Evolutionary conservation across 441 rosid species (phyloP), one percentile per base, ranked within the genome.

Genomic region (Daphne laureola): DNA sequence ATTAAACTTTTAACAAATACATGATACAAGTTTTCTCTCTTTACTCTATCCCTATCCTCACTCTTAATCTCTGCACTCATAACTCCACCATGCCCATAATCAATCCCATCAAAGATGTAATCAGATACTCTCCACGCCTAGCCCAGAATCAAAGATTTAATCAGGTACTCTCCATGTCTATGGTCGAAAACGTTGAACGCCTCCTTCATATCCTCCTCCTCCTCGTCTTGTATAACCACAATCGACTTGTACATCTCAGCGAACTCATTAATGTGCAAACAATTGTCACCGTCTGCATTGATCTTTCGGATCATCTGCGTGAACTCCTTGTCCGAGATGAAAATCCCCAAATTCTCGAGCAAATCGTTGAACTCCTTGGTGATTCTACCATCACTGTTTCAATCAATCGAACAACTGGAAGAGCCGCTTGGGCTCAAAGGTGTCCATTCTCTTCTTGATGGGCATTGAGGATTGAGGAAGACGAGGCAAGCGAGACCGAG

Each of bases 161-260:
- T n/a, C n/a, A n/a, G n/a, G n/a, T n/a, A 87, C 40, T 96, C 96
- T 12, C 87, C 97, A 0, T 96, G 94, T 25, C 87, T 84, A 46
- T 78, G 78, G 53, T 90, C 97, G 26, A 90, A 90, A 56, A 90
- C 96, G 21, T 79, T 73, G 61, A 90, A 90, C 14, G 94, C 96
- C 40, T 87, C 96, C 66, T 62, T 77, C 85, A 90, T 81, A 35
- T 87, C 92, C 16, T 75, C 82, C 58, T 81, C 93, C 48, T 75
- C 83, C 48, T 75, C 83, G 14, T 78, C 82, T 3, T 71, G 64
- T 45, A 68, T 84, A 5, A 71, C 73, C 65, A 84, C 71, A 0
- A 90, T 67, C 3, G 89, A 69, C 54, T 61, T 69, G 26, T 87
- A 90, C 63, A 87, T 50, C 27, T 57, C 85, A 0, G 83, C 78